Evolutionary conservation across 345 rosid genomes (phyloP), one percentile per base, ranked within the genome.

Genomic region (Populus euphratica): DNA sequence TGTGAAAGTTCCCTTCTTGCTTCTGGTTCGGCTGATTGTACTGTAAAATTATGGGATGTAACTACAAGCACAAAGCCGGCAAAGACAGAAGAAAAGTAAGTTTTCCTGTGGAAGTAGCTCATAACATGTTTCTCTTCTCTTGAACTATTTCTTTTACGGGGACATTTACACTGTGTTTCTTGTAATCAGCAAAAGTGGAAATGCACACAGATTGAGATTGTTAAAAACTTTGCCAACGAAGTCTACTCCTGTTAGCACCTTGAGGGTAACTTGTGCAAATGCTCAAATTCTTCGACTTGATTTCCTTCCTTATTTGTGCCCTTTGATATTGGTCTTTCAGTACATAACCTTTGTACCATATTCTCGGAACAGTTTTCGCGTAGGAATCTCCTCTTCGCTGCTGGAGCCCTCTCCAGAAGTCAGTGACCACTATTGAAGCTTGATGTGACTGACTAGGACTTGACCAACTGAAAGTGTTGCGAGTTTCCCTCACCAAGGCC

Each of bases 1-100:
- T 84, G 92, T 72, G 99, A 96, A 88, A 97, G 99, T 44, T 87
- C 94, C 43, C 93, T 96, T 81, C 93, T 96, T 23, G 98, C 97
- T 61, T 93, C 99, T 68, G 98, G 99, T 77, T 94, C 99, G 66
- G 99, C 98, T 9, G 98, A 94, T 87, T 90, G 91, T 89, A 94
- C 92, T 18, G 91, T 94, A 56, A 96, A 92, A 85, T 83, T 96
- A 59, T 93, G 98, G 99, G 98, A 93, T 69, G 95, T 92, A 72
- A 89, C 86, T 76, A 75, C 89, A 54, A 92, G 97, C 78, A 79
- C 93, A 25, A 96, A 92, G 81, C 68, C 69, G 54, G 84, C 90
- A 13, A 88, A 81, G 83, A 83, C 86, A 21, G 98, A 93, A 82
- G 99, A 92, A 74, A 91, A 82, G 81, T 73, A 67, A 21, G 29